Conservation (phyloP, 164 flowering plant species). For the Paratinospora sagittata region DNA sequence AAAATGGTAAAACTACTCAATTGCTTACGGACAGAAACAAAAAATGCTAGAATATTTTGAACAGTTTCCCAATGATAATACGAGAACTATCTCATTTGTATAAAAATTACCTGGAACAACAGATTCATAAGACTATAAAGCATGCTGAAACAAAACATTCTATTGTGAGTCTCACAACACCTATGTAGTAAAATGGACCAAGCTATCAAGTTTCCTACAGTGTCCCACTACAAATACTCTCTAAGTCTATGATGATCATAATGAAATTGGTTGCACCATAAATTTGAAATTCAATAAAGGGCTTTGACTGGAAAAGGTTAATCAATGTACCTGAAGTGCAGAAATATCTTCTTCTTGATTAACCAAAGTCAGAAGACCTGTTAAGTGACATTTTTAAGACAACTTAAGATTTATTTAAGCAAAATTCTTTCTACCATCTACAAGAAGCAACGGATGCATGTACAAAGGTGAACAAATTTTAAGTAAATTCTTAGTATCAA, state of each 20-base stretch:
- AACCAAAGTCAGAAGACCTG: constrained; percentile 83
- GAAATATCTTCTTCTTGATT: constrained; percentile 85
- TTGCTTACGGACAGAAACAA: not conserved
- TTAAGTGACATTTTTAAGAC: constrained; percentile 7
- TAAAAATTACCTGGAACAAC: not conserved
- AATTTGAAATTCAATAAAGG: not conserved
- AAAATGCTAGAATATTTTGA: not conserved
- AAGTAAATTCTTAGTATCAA: not conserved
- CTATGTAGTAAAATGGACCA: not conserved
- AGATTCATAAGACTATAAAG: not conserved
- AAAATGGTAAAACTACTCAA: not conserved
- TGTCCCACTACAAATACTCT: not conserved
- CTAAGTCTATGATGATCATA: not conserved
- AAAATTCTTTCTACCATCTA: not conserved
- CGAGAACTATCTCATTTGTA: not conserved
- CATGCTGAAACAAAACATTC: not conserved
- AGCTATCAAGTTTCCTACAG: too few relatives aligned
- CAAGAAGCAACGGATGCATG: not conserved
- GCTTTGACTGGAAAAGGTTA: not conserved
- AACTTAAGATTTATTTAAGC: not conserved
- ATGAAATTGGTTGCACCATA: not conserved
- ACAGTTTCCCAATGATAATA: not conserved
- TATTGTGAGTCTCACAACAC: not conserved
- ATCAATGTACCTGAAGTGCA: constrained; percentile 69
- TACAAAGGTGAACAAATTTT: not conserved